Conservation (phyloP, 345 rosid genomes). For the Corymbia maculata region DNA sequence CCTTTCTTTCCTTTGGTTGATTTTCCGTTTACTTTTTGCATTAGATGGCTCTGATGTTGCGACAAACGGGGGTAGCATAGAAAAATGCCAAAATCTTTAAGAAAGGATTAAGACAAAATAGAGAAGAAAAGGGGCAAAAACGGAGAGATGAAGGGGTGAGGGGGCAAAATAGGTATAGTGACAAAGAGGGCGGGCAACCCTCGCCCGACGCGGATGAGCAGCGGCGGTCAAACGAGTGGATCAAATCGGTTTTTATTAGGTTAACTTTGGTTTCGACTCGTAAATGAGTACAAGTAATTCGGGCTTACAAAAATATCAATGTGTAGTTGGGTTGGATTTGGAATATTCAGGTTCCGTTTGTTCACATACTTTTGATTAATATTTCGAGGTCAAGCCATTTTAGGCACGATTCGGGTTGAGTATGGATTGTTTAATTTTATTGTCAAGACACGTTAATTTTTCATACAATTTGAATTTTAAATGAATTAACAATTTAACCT, state of each 20-base stretch:
- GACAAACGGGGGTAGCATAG: background rate
- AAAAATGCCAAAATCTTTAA: background rate
- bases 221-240: background rate
- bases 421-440: background rate
- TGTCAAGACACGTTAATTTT: background rate
- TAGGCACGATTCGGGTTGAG: background rate
- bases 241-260: background rate
- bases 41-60: background rate
- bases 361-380: background rate
- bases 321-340: background rate
- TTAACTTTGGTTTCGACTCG: background rate
- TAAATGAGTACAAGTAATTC: background rate
- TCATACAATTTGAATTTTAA: background rate
- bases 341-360: background rate
- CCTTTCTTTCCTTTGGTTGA: background rate
- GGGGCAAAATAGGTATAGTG: background rate
- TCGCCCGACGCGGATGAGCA: background rate
- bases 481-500: background rate
- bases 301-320: background rate
- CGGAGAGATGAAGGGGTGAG: background rate
- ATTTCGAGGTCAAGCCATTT: background rate
- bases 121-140: background rate
- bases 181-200: background rate
- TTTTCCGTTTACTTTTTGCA: background rate
- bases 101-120: background rate